A percentile compares a stretch with the other conserved stretches of the same genome.
Conservation (phyloP, 371 early-diverging fungal genomes). For the Choanephora cucurbitarum region DNA sequence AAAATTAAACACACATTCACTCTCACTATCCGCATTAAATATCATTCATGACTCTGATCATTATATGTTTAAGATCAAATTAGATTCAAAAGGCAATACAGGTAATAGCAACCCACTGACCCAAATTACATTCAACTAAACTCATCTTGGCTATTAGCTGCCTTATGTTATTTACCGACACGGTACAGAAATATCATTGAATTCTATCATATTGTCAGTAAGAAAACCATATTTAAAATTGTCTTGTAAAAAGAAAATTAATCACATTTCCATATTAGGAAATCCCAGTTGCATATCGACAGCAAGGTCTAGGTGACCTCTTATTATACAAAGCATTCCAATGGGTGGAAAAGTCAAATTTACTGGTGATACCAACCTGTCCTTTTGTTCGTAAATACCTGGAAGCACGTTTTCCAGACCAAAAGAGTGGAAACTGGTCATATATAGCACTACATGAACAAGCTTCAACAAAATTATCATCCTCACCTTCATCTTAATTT, state of each 20-base stretch:
- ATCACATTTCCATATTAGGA: constrained; percentile 17
- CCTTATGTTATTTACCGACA: constrained; percentile 34
- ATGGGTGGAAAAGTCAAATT: constrained; percentile 25
- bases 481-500: background rate
- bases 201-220: constrained; percentile 28
- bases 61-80: constrained; percentile 29
- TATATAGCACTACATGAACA: constrained; percentile 4
- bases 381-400: constrained; percentile 29
- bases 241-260: too few species aligned
- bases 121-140: too few species aligned
- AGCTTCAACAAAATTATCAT: background rate
- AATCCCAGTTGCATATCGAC: constrained; percentile 27
- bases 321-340: constrained; percentile 28
- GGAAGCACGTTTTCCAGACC: constrained; percentile 19
- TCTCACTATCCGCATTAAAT: constrained; percentile 1
- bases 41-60: constrained; percentile 24
- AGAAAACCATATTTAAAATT: background rate
- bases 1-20: background rate
- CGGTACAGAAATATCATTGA: constrained; percentile 24
- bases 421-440: constrained; percentile 15
- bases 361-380: constrained; percentile 30
- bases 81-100: constrained; percentile 22
- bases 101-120: too few species aligned
- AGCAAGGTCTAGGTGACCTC: constrained; percentile 32
- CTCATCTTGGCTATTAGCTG: too few species aligned